Conservation (phyloP, 164 flowering plant genomes). For the Vitis riparia region DNA sequence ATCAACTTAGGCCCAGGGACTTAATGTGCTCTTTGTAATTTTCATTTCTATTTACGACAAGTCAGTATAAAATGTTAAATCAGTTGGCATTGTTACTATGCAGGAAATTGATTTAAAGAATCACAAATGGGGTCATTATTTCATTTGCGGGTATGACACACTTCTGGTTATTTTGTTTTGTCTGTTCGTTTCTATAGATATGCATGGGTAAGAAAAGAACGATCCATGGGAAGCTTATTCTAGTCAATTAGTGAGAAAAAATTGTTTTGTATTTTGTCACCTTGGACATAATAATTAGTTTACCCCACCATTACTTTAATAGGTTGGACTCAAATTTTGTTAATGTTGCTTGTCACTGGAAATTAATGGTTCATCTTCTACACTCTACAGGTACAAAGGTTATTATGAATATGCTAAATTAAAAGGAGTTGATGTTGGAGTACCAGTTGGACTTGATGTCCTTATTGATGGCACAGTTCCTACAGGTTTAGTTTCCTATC, state of each 20-base stretch:
- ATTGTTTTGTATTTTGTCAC: too few species aligned
- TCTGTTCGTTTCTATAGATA: too few species aligned
- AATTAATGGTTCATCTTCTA: not conserved
- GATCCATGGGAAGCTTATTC: too few species aligned
- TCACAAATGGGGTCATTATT: constrained; percentile 97
- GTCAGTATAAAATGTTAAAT: too few species aligned
- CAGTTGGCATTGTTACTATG: constrained; percentile 8
- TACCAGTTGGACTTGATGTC: constrained; percentile 86
- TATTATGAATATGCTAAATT: constrained; percentile 72
- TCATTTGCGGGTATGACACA: constrained; percentile 77
- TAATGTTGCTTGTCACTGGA: not conserved
- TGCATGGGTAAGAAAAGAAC: too few species aligned
- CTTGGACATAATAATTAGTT: too few species aligned
- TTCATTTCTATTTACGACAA: too few species aligned
- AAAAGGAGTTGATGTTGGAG: constrained; percentile 70
- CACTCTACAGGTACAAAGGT: constrained; percentile 76
- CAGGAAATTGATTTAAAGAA: constrained; percentile 95
- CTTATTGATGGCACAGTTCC: constrained; percentile 93
- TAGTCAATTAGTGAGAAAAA: too few species aligned
- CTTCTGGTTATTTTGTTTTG: not conserved
- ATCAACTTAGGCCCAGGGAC: too few species aligned
- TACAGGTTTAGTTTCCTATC: constrained; percentile 53
- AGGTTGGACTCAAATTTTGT: too few species aligned
- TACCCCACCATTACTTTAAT: too few species aligned
- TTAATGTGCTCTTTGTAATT: too few species aligned